phyloP scores from a whole-genome alignment of 257 asterid species.

The Parsonsia alboflavescens region DNA sequence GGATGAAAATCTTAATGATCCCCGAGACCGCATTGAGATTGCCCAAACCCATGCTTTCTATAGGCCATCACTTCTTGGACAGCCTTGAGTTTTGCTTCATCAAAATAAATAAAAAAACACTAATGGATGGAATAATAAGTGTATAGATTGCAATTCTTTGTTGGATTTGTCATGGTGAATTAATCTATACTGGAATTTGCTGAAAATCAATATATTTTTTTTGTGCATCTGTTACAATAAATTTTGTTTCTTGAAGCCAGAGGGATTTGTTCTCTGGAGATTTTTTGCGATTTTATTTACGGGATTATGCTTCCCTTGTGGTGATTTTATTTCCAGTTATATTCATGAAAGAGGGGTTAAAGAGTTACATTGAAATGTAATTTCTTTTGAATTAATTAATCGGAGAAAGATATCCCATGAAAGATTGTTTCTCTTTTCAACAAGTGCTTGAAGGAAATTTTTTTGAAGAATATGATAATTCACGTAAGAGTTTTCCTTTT shows the following conservation, averaged over 20 bases:
- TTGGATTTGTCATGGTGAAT: slow-evolving; percentile 1
- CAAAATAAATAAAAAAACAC: not conserved
- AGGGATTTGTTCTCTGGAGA: not conserved
- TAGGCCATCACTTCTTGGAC: slow-evolving; percentile 84
- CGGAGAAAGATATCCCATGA: too few relatives aligned
- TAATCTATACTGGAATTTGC: slow-evolving; percentile 1
- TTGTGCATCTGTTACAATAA: not conserved
- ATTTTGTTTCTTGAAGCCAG: not conserved
- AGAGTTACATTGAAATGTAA: too few relatives aligned
- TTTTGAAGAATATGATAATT: too few relatives aligned
- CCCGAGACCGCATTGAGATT: slow-evolving; percentile 81
- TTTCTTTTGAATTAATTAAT: too few relatives aligned
- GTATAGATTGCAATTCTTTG: slow-evolving; percentile 6
- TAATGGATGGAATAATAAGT: slow-evolving; percentile 12
- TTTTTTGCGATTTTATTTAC: not conserved
- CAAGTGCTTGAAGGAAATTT: too few relatives aligned
- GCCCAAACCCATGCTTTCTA: slow-evolving; percentile 86
- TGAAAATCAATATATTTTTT: not conserved
- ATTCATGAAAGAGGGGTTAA: too few relatives aligned
- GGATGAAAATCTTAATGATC: slow-evolving; percentile 82
- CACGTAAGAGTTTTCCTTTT: too few relatives aligned
- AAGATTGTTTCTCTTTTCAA: too few relatives aligned
- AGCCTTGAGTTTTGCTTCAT: slow-evolving; percentile 18
- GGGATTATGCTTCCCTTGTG: too few relatives aligned
- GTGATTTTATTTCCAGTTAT: too few relatives aligned